A percentile compares a stretch with the other conserved stretches of the same genome.
Evolutionary conservation across 768 basidiomycete genomes (phyloP).

Genomic region (Amanita muscaria): DNA sequence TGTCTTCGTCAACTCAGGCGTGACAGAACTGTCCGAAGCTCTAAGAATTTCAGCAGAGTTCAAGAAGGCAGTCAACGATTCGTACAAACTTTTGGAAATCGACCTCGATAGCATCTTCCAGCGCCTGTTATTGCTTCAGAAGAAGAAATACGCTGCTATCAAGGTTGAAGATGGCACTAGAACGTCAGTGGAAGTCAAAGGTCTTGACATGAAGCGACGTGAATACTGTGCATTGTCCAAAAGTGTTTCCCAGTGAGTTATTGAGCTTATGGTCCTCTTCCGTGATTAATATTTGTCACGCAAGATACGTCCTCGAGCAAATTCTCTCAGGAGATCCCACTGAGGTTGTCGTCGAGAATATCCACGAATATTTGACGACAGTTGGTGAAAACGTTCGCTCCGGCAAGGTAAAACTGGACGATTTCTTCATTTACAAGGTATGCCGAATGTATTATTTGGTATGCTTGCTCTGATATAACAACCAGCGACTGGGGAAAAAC

Average conservation of each 20-base stretch:
- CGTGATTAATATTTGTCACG: background rate
- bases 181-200: conserved; percentile 85
- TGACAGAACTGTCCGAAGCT: conserved; percentile 80
- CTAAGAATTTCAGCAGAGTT: conserved; percentile 85
- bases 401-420: conserved; percentile 77
- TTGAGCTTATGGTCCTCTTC: background rate
- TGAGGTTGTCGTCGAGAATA: conserved; percentile 80
- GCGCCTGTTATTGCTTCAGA: conserved; percentile 85
- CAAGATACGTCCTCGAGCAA: conserved; percentile 80
- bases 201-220: conserved; percentile 97
- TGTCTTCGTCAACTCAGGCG: conserved; percentile 95
- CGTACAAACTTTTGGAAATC: conserved; percentile 92
- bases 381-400: conserved; percentile 72
- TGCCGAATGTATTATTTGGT: background rate
- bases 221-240: conserved; percentile 93
- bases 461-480: too few species aligned
- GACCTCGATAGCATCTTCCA: conserved; percentile 94
- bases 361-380: conserved; percentile 82
- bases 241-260: conserved; percentile 78
- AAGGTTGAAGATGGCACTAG: conserved; percentile 81
- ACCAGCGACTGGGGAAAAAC: conserved; percentile 90
- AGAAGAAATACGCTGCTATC: conserved; percentile 98
- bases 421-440: conserved; percentile 94
- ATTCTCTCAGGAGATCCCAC: conserved; percentile 88
- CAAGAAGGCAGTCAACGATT: conserved; percentile 95